These are phyloP conservation scores for Trametes meyenii DNA, from an alignment of 768 basidiomycete species.

Conservation along the genomic window DNA sequence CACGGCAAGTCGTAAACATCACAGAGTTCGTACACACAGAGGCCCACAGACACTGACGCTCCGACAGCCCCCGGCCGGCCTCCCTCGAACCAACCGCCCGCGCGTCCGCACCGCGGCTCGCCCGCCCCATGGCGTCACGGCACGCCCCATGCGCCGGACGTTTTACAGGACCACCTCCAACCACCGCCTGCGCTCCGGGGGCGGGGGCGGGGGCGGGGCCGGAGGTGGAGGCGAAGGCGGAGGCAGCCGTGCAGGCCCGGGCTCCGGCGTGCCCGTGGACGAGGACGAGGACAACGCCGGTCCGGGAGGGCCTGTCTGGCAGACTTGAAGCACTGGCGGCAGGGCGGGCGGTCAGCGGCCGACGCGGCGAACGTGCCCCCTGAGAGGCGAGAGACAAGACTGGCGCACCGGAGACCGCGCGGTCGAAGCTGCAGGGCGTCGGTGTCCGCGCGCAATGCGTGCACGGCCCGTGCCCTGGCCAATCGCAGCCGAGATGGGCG, in stretches of 20 bases:
- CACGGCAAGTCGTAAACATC: no score
- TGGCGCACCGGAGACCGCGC: background rate
- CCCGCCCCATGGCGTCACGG: no score
- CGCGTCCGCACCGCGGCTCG: no score
- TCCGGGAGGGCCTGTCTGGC: background rate
- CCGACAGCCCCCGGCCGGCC: no score
- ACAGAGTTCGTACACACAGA: no score
- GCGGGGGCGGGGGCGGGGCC: background rate
- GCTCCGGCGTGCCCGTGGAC: background rate
- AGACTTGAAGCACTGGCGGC: no score
- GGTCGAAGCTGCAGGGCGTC: slow-evolving; percentile 1
- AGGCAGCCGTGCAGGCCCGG: background rate
- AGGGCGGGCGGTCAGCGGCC: background rate
- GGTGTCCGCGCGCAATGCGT: background rate
- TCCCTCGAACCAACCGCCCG: no score
- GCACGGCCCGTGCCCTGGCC: slow-evolving; percentile 2
- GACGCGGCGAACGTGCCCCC: background rate
- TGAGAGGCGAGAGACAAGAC: background rate
- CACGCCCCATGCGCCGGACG: background rate
- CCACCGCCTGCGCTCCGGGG: background rate
- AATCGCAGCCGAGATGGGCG: slow-evolving; percentile 5
- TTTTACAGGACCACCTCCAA: background rate
- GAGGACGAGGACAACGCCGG: background rate
- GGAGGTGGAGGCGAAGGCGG: background rate
- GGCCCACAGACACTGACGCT: no score